Evolutionary conservation across 495 filamentous ascomycete species (phyloP), one percentile per base, ranked within the genome.

Genomic region (Xylaria nigripes): DNA sequence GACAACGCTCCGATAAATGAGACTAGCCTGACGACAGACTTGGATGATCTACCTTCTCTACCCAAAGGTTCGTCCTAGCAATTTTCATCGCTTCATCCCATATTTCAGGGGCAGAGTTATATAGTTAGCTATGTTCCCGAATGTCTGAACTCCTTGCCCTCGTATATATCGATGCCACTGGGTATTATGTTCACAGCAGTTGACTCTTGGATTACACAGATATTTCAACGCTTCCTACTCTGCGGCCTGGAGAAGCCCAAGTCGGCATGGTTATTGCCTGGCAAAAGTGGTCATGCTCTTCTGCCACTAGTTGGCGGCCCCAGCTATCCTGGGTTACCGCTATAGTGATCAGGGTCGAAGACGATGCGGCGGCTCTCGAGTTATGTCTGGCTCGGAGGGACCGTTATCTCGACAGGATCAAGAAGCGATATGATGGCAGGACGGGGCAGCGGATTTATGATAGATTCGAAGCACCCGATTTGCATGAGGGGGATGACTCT

Each of bases 281-380:
- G 79, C 88, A 86, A 59, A 79, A 88, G 51, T 75, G 88, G 50
- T 76, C 82, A 24, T 78, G 90, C 62, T 89, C 86, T 27, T 82
- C 81, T 51, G 81, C 75, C 12, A 89, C 85, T 8, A 85, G 81
- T 23, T 95, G 89, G 86, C 78, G 87, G 50, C 92, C 92, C 0
- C 77, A 76, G 50, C 72, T 94, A 38, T 77, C 75, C 2, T 84
- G 83, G 60, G 74, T 82, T 13, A 86, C 86, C 0, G 89, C 86
- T 3, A 69, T 82, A 23, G 71, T 95, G 4, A 69, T 76, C 19
- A 62, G 64, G 8, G 60, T 74, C 15, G 66, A 78, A 15, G 79
- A 79, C 3, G 70, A 70, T 34, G 63, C 66, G 48, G 56, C 61
- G 9, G 46, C 59, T 21, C 54, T 92, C 13, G 72, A 77, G 13